Evolutionary conservation across 2,329 filamentous ascomycete species (phyloP), one percentile per base, ranked within the genome.

Genomic region (Fusarium cicatricum): DNA sequence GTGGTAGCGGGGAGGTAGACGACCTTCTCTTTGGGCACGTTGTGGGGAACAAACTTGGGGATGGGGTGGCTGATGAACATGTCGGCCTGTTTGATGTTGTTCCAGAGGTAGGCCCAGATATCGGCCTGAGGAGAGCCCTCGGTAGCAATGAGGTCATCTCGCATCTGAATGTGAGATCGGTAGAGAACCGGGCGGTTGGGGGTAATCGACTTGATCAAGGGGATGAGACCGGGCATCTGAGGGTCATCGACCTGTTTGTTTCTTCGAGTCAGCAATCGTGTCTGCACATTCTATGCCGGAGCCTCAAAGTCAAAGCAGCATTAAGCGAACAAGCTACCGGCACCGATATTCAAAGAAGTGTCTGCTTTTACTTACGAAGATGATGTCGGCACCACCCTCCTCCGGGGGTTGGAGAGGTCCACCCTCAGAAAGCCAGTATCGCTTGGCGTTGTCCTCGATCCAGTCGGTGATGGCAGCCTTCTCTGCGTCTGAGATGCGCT

Each of bases 51-150:
- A 64, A 94, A 95, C 19, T 82, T 80, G 36, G 84, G 85, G 47
- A 95, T 90, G 0, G 91, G 91, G 65, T 95, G 91, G 66, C 89
- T 91, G 73, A 95, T 89, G 74, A 93, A 95, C 71, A 92, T 78
- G 72, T 95, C 90, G 10, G 89, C 86, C 2, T 82, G 74, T 68
- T 89, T 81, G 66, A 92, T 90, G 58, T 85, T 84, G 42, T 84
- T 77, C 89, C 89, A 94, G 9, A 95, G 76, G 76, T 87, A 92
- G 26, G 83, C 77, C 90, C 91, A 95, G 11, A 90, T 85, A 58
- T 91, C 87, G 5, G 83, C 83, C 63, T 92, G 90, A 1, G 90
- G 87, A 3, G 85, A 86, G 2, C 83, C 86, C 2, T 82, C 72
- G 41, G 82, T 76, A 42, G 84, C 82, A 7, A 89, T 83, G 11